Conservation (phyloP, 495 filamentous ascomycete genomes). For the Daldinia caldariorum region DNA sequence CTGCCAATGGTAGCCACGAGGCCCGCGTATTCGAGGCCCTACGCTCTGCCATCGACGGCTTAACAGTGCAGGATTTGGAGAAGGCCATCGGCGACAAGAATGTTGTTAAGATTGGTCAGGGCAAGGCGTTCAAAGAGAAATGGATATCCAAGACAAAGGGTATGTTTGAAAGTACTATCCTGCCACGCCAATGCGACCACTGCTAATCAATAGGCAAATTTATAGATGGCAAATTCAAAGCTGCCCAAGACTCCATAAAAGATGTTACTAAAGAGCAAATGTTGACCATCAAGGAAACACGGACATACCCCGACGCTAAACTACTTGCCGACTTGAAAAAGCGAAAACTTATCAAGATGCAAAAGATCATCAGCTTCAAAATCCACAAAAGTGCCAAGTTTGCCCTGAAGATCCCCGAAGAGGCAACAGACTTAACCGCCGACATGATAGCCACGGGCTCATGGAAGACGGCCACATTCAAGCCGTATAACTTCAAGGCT, state of each 20-base stretch:
- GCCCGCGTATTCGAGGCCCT: conserved; percentile 93
- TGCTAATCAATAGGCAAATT: conserved; percentile 21
- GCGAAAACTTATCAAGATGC: conserved; percentile 81
- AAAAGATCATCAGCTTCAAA: conserved; percentile 86
- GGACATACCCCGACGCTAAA: conserved; percentile 74
- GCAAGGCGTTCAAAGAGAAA: conserved; percentile 93
- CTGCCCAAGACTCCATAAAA: conserved; percentile 66
- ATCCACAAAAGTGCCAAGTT: conserved; percentile 88
- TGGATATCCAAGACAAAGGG: conserved; percentile 94
- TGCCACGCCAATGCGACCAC: neutral
- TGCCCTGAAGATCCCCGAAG: conserved; percentile 82
- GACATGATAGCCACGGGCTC: conserved; percentile 86
- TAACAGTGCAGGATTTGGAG: conserved; percentile 82
- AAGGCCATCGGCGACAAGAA: conserved; percentile 79
- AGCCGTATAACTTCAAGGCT: conserved; percentile 97
- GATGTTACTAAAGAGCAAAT: conserved; percentile 82
- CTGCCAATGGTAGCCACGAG: conserved; percentile 88
- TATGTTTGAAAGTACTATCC: conserved; percentile 24
- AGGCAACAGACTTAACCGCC: conserved; percentile 93
- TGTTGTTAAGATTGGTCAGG: conserved; percentile 89
- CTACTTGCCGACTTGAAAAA: conserved; percentile 82
- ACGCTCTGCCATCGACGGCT: conserved; percentile 75
- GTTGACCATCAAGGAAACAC: conserved; percentile 71
- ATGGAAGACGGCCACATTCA: conserved; percentile 89
- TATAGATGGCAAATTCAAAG: conserved; percentile 32